Conservation (phyloP, 345 rosid genomes). For the Euphorbia peplus region DNA sequence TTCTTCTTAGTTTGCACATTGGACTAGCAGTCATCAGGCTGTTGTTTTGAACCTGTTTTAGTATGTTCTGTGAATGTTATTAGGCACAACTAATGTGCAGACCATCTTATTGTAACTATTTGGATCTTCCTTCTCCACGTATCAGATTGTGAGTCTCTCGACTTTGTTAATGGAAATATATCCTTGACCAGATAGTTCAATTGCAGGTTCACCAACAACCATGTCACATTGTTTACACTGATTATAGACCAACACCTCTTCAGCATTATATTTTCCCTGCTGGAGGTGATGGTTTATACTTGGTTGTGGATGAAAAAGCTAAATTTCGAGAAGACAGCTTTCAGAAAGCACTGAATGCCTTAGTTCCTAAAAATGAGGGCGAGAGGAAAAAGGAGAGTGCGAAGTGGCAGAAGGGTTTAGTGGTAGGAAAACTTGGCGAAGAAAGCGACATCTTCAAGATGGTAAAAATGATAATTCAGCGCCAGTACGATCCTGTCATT, state of each 20-base stretch:
- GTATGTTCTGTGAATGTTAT: neutral
- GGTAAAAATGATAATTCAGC: conserved; percentile 95
- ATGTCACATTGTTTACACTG: conserved; percentile 97
- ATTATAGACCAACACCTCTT: conserved; percentile 98
- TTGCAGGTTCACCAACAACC: conserved; percentile 92
- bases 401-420: conserved; percentile 66
- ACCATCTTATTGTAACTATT: neutral
- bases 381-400: conserved; percentile 76
- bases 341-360: conserved; percentile 84
- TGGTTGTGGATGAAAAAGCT: conserved; percentile 92
- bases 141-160: neutral
- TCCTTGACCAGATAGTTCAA: conserved; percentile 11
- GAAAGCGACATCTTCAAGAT: conserved; percentile 95
- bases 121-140: neutral
- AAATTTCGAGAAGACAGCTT: conserved; percentile 93
- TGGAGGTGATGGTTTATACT: conserved; percentile 84
- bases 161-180: conserved; percentile 4
- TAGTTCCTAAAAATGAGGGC: conserved; percentile 66
- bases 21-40: neutral
- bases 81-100: neutral
- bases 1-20: neutral
- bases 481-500: conserved; percentile 96
- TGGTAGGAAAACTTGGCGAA: conserved; percentile 77
- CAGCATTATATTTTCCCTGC: conserved; percentile 95
- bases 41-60: neutral